Conservation (phyloP, 305 asterid species). For the Rubia tinctorum region DNA sequence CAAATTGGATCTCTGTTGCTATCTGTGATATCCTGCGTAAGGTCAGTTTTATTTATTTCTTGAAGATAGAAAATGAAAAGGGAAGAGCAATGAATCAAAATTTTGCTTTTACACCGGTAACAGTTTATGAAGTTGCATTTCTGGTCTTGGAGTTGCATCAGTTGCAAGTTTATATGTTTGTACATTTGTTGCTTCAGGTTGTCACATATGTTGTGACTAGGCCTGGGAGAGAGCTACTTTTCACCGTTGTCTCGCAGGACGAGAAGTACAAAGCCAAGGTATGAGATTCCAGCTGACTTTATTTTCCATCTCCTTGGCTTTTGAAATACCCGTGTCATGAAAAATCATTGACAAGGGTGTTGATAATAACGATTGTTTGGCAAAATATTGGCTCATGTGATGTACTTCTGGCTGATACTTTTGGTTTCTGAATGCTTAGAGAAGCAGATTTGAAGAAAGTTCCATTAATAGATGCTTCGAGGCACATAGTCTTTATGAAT, state of each 20-base stretch:
- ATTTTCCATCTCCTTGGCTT: too few species aligned
- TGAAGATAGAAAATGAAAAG: background rate
- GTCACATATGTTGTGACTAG: conserved; percentile 81
- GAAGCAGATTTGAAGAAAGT: too few species aligned
- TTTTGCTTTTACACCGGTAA: background rate
- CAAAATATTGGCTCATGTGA: background rate
- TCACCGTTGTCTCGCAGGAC: conserved; percentile 87
- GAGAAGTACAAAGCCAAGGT: conserved; percentile 99
- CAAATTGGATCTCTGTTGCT: conserved; percentile 89
- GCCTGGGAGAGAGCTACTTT: conserved; percentile 96
- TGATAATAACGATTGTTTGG: too few species aligned
- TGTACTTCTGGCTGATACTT: too few species aligned
- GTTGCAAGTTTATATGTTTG: conserved; percentile 1
- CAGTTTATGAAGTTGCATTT: background rate
- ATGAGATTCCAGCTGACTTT: conserved; percentile 6
- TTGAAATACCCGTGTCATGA: background rate
- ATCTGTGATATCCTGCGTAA: conserved; percentile 83
- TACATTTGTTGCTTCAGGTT: conserved; percentile 49
- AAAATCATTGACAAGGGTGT: background rate
- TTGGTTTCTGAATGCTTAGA: too few species aligned
- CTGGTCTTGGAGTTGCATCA: conserved; percentile 3
- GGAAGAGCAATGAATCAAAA: background rate
- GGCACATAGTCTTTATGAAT: too few species aligned
- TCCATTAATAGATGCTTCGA: too few species aligned
- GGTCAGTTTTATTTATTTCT: conserved; percentile 38